Evolutionary conservation across 2,329 filamentous ascomycete genomes (phyloP).

Genomic region (Cyclaneusma minus): DNA sequence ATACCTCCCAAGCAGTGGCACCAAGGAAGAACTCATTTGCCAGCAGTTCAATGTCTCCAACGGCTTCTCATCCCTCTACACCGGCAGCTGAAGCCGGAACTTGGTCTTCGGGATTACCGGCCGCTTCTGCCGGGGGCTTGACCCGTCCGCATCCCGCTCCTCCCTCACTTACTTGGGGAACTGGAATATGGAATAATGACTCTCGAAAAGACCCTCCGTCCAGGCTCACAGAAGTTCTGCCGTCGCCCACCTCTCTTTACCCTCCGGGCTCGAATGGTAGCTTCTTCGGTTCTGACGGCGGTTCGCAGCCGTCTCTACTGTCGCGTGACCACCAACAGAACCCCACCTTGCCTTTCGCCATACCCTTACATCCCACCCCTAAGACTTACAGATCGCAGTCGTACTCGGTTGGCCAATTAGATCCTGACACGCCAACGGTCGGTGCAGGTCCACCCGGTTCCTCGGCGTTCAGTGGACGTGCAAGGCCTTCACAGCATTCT

Average conservation of each 20-base stretch:
- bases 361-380: slow-evolving; percentile 75
- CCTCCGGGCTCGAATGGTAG: slow-evolving; percentile 21
- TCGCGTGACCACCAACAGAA: slow-evolving; percentile 37
- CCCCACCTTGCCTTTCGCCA: slow-evolving; percentile 67
- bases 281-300: slow-evolving; percentile 33
- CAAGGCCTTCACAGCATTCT: slow-evolving; percentile 36
- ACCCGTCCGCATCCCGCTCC: slow-evolving; percentile 27
- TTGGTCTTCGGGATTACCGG: slow-evolving; percentile 38
- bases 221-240: slow-evolving; percentile 58
- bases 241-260: slow-evolving; percentile 51
- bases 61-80: slow-evolving; percentile 66
- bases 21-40: slow-evolving; percentile 65
- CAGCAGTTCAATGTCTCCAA: slow-evolving; percentile 62
- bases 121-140: slow-evolving; percentile 24
- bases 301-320: slow-evolving; percentile 32
- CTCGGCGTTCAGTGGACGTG: slow-evolving; percentile 12
- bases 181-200: slow-evolving; percentile 69
- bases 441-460: slow-evolving; percentile 9
- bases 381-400: slow-evolving; percentile 94
- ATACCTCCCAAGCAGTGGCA: slow-evolving; percentile 49
- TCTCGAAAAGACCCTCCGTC: slow-evolving; percentile 59
- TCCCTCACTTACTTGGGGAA: slow-evolving; percentile 53
- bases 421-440: slow-evolving; percentile 38
- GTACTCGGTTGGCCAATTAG: slow-evolving; percentile 85
- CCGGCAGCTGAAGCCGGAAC: slow-evolving; percentile 50